A percentile compares a stretch with the other conserved stretches of the same genome.
Conservation (phyloP, 495 filamentous ascomycete species). For the Trichoderma orchidacearum region DNA sequence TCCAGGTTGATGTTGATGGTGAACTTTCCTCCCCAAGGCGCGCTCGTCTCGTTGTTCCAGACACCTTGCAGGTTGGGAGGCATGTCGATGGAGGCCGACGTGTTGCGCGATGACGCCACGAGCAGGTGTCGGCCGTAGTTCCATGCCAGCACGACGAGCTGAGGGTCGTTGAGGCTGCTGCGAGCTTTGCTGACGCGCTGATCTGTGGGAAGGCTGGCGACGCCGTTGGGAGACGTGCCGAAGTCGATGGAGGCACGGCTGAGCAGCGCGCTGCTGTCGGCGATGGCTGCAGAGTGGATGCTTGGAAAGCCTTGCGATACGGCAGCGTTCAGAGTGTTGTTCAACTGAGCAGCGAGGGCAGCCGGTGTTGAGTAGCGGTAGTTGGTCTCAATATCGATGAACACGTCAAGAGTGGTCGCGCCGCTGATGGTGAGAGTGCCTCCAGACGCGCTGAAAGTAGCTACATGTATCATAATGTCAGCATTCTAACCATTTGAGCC, state of each 20-base stretch:
- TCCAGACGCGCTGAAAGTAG: conserved; percentile 10
- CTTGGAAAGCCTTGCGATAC: conserved; percentile 6
- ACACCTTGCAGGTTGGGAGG: conserved; percentile 47
- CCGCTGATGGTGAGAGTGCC: conserved; percentile 8
- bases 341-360: conserved; percentile 15
- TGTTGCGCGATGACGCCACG: conserved; percentile 26
- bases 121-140: conserved; percentile 36
- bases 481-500: background rate
- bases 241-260: conserved; percentile 19
- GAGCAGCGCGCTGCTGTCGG: conserved; percentile 15
- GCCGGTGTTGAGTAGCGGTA: conserved; percentile 7
- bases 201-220: conserved; percentile 17
- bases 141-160: conserved; percentile 28
- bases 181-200: conserved; percentile 10
- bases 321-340: conserved; percentile 11
- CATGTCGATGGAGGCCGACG: conserved; percentile 11
- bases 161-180: conserved; percentile 16
- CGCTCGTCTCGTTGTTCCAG: conserved; percentile 37
- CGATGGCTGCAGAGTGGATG: conserved; percentile 5
- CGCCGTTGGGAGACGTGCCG: conserved; percentile 9
- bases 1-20: conserved; percentile 46
- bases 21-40: conserved; percentile 40
- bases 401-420: conserved; percentile 8
- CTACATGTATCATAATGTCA: conserved; percentile 10
- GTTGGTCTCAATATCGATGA: conserved; percentile 11